phyloP scores from a whole-genome alignment of 306 rosid species.

The Ammopiptanthus mongolicus region DNA sequence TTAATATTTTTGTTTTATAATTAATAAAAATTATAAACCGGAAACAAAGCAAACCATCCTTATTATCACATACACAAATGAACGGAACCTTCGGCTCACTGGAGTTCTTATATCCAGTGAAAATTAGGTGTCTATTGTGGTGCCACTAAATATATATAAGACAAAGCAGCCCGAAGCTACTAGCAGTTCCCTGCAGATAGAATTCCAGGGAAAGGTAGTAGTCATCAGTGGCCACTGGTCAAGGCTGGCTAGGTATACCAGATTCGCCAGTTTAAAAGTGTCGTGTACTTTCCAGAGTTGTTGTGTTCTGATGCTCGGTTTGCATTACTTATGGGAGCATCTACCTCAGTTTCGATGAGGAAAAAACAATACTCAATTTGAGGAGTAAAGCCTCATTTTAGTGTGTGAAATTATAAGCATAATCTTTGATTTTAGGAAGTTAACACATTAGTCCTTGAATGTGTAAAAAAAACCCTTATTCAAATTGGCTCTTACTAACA shows the following conservation, averaged over 20 bases:
- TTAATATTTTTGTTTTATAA: too few relatives aligned
- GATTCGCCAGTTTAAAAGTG: neutral
- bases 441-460: neutral
- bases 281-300: neutral
- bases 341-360: neutral
- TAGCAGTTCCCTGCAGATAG: neutral
- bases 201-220: neutral
- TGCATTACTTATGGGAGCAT: neutral
- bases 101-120: neutral
- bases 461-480: neutral
- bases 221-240: neutral
- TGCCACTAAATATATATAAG: neutral
- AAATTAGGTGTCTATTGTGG: neutral
- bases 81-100: too few relatives aligned
- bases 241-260: neutral
- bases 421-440: too few relatives aligned
- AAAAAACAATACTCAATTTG: neutral
- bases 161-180: neutral
- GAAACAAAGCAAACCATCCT: too few relatives aligned
- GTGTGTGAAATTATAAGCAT: neutral
- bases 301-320: neutral
- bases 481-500: neutral
- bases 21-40: too few relatives aligned
- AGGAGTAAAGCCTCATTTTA: too few relatives aligned
- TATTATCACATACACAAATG: too few relatives aligned